These are phyloP conservation scores for Chlamydomonas eustigma DNA, from an alignment of 139 green algal genomes.

Conservation along the genomic window DNA sequence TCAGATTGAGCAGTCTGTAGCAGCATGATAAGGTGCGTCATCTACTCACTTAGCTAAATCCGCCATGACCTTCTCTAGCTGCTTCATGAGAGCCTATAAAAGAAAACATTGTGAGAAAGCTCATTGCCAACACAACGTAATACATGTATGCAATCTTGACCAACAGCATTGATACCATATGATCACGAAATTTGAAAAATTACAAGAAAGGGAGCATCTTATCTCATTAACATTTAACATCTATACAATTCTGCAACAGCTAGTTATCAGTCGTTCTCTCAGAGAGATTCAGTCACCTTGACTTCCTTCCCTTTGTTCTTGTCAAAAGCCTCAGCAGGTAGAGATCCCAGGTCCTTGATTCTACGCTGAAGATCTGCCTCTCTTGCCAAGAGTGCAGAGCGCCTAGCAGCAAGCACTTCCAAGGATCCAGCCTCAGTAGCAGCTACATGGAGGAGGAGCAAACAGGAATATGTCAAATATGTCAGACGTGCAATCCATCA, in stretches of 20 bases:
- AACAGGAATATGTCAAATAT: too few species aligned
- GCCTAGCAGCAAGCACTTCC: not conserved
- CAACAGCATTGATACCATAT: too few species aligned
- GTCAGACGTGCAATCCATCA: too few species aligned
- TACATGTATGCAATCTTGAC: too few species aligned
- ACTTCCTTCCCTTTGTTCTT: slow-evolving; percentile 40
- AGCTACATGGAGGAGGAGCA: too few species aligned
- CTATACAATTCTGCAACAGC: not conserved
- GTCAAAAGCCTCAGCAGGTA: slow-evolving; percentile 85
- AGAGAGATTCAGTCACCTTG: not conserved
- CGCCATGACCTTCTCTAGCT: slow-evolving; percentile 8
- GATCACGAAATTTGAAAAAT: too few species aligned
- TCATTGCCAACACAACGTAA: too few species aligned
- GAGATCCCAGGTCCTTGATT: slow-evolving; percentile 86
- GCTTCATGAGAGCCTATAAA: slow-evolving; percentile 22
- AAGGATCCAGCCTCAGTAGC: not conserved
- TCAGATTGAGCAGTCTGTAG: too few species aligned
- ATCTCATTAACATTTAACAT: not conserved
- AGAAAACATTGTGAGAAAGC: too few species aligned
- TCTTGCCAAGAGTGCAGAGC: not conserved
- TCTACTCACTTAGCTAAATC: slow-evolving; percentile 8
- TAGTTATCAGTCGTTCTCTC: not conserved
- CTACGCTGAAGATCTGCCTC: slow-evolving; percentile 6
- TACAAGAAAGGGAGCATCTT: too few species aligned
- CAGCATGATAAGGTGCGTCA: not conserved